phyloP scores from a whole-genome alignment of 352 stramenopile species.

The Phytophthora sansomeana region DNA sequence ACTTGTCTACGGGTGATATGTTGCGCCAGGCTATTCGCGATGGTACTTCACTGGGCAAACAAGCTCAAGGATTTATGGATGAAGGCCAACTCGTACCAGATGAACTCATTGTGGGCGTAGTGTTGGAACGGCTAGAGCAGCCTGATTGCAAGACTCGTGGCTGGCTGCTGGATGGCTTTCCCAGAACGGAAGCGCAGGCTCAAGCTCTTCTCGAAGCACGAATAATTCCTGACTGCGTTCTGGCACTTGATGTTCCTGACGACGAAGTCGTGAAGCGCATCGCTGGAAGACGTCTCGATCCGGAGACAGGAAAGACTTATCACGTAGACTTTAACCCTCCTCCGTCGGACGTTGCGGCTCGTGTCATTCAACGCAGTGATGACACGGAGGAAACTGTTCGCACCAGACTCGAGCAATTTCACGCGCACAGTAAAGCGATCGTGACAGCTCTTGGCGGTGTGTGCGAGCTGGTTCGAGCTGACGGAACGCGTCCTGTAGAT shows the following conservation, averaged over 20 bases:
- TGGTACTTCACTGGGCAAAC: constrained; percentile 54
- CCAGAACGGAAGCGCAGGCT: constrained; percentile 89
- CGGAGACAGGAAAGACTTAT: constrained; percentile 93
- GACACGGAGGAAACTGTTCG: constrained; percentile 92
- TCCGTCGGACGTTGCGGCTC: constrained; percentile 60
- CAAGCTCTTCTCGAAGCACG: constrained; percentile 58
- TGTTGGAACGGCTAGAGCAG: constrained; percentile 85
- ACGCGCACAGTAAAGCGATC: constrained; percentile 71
- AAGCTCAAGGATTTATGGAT: constrained; percentile 95
- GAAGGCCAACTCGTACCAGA: constrained; percentile 93
- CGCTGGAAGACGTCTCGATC: constrained; percentile 91
- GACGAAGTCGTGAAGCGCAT: constrained; percentile 95
- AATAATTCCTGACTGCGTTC: constrained; percentile 92
- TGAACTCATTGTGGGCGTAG: constrained; percentile 94
- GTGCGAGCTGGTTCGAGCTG: constrained; percentile 54
- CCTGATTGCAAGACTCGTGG: constrained; percentile 77
- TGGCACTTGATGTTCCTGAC: constrained; percentile 95
- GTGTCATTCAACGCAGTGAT: constrained; percentile 76
- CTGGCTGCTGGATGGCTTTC: constrained; percentile 96
- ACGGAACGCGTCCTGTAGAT: constrained; percentile 64
- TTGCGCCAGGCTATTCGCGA: constrained; percentile 89
- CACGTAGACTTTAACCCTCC: constrained; percentile 90
- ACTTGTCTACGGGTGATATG: constrained; percentile 96
- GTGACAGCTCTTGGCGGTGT: constrained; percentile 42
- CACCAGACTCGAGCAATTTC: constrained; percentile 87